Base-by-base conservation (phyloP, 441 rosid species). In the Arabidopsis hybrid region DNA sequence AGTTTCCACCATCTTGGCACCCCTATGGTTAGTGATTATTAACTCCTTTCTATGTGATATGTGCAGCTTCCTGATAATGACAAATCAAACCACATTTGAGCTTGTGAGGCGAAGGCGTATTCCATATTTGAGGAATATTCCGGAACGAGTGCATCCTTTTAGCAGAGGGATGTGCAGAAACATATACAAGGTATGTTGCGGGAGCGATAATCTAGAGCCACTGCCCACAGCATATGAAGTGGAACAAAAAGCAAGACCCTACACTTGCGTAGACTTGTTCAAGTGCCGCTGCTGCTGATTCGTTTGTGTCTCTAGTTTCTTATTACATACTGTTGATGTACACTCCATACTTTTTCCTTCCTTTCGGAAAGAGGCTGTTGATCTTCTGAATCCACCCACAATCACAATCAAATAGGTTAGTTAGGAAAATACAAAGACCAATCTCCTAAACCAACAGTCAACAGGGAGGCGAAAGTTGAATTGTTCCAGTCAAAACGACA, bases 231-330 rank as follows among this genome's bases (percentile, higher is more conserved):
- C 26, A 14, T 47, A 47, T 47, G 52, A 16, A 16, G 5, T 14
- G 21, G 52, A 47, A 4, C 21, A 47, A 14, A 47, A 47, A 16
- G 7, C 52, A 47, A 47, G 52, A 47, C 26, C 52, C 26, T 46
- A 46, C 18, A 46, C 50, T 46, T 46, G 50, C 49, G 4, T 47
- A 7, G 26, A 16, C 13, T 8, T 18, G 29, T 18, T 18, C 12
- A 50, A 17, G 31, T 17, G 57, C 34, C 34, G 34, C 7, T 52
- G 57, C 57, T 21, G 57, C 57, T 52, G 34, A 52, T 50, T 50
- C 8, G 56, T 21, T 51, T 51, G 21, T 51, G 13, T 16, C 11
- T 49, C 26, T 49, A 49, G 50, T 46, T 46, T 46, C 51, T 46
- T 14, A 16, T 46, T 21, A 21, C 1, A 21, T 21, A 21, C 26